Evolutionary conservation across 129 eudicot species (phyloP).

Genomic region (sunflower (Helianthus annuus)): HanXRQr2.0-SUNRISE NC_035442.2:4675953-4676452

Average conservation of each 20-base stretch:
- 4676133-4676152: neutral
- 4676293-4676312: slow-evolving; percentile 85
- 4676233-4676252: slow-evolving; percentile 78
- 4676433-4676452: slow-evolving; percentile 76
- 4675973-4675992: slow-evolving; percentile 73
- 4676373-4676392: slow-evolving; percentile 79
- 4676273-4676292: slow-evolving; percentile 84
- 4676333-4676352: slow-evolving; percentile 96
- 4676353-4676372: slow-evolving; percentile 85
- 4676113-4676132: neutral
- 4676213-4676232: slow-evolving; percentile 77
- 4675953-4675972: slow-evolving; percentile 68
- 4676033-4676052: too few relatives aligned
- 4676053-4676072: too few relatives aligned
- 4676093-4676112: slow-evolving; percentile 11
- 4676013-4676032: too few relatives aligned
- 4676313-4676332: slow-evolving; percentile 80
- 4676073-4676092: too few relatives aligned
- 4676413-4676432: slow-evolving; percentile 83
- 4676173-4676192: slow-evolving; percentile 85
- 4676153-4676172: slow-evolving; percentile 43
- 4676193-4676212: slow-evolving; percentile 76
- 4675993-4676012: slow-evolving; percentile 54
- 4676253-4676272: slow-evolving; percentile 79
- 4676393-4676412: slow-evolving; percentile 81